Base-by-base conservation (phyloP, 306 rosid genomes). In the Coriaria nepalensis region DNA sequence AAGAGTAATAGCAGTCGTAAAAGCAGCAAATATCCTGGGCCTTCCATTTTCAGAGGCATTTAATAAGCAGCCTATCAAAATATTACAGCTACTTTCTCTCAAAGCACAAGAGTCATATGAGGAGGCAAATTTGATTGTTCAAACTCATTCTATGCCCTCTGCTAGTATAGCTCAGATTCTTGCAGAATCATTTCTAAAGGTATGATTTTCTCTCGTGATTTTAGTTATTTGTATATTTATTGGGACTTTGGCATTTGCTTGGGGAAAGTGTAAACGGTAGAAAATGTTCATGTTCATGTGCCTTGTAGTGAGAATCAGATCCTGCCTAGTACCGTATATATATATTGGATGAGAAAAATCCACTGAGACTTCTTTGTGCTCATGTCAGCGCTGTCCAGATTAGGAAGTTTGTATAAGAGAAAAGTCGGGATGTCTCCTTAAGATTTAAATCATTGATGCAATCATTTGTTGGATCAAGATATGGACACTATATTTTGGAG, bases 91-190 rank as follows among this genome's bases (percentile, higher is more conserved):
- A 40, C 97, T 88, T 54, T 84, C 93, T 46, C 97, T 88, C 60
- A 88, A 88, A 71, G 97, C 97, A 39, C 97, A 88, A 55, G 97
- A 88, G 56, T 84, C 95, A 35, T 88, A 81, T 74, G 97, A 78
- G 74, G 97, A 88, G 79, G 97, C 97, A 45, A 59, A 68, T 20
- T 73, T 81, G 55, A 80, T 84, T 37, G 95, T 88, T 64, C 87
- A 76, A 60, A 78, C 95, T 70, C 90, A 88, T 67, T 70, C 80
- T 29, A 81, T 88, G 93, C 82, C 93, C 38, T 82, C 95, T 5
- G 75, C 95, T 40, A 84, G 76, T 60, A 81, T 84, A 67, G 97
- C 97, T 53, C 97, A 81, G 71, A 84, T 88, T 72, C 95, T 88
- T 47, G 87, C 97, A 14, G 97, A 88, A 68, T 88, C 97, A 59